These are phyloP conservation scores for Marsdenia floribunda DNA, from an alignment of 257 asterid species.

Conservation along the genomic window DNA sequence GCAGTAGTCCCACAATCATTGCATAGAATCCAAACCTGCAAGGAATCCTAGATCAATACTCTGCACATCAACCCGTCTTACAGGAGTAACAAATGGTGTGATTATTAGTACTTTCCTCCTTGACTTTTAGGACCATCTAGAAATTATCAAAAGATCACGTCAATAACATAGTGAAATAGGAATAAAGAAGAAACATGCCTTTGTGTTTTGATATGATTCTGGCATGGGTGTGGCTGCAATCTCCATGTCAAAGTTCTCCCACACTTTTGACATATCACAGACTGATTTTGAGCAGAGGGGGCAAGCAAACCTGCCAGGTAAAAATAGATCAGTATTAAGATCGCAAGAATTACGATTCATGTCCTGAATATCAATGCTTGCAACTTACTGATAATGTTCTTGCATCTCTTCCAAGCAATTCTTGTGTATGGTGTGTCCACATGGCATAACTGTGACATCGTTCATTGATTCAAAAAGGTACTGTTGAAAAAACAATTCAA, in stretches of 20 bases:
- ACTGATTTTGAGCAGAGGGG: slow-evolving; percentile 83
- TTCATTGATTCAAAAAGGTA: slow-evolving; percentile 72
- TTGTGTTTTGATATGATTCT: slow-evolving; percentile 41
- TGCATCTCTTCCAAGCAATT: slow-evolving; percentile 80
- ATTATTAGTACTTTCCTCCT: neutral
- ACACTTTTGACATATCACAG: slow-evolving; percentile 80
- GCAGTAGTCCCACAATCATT: slow-evolving; percentile 61
- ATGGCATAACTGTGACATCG: slow-evolving; percentile 62
- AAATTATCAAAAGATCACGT: neutral
- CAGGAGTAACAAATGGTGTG: neutral
- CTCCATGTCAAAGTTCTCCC: slow-evolving; percentile 82
- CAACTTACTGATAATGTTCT: slow-evolving; percentile 63
- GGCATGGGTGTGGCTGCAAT: slow-evolving; percentile 92
- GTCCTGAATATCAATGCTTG: neutral
- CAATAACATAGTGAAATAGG: neutral
- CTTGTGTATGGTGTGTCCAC: slow-evolving; percentile 92
- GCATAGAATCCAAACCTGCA: slow-evolving; percentile 67
- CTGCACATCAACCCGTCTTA: neutral
- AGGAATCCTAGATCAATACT: neutral
- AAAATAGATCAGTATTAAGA: neutral
- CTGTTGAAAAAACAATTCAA: slow-evolving; percentile 25
- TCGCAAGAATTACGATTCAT: neutral
- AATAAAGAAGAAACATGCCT: slow-evolving; percentile 26
- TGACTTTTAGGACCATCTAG: neutral
- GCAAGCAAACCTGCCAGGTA: slow-evolving; percentile 55